phyloP scores from a whole-genome alignment of 495 filamentous ascomycete genomes.

The Aspergillus nidulans region DNA sequence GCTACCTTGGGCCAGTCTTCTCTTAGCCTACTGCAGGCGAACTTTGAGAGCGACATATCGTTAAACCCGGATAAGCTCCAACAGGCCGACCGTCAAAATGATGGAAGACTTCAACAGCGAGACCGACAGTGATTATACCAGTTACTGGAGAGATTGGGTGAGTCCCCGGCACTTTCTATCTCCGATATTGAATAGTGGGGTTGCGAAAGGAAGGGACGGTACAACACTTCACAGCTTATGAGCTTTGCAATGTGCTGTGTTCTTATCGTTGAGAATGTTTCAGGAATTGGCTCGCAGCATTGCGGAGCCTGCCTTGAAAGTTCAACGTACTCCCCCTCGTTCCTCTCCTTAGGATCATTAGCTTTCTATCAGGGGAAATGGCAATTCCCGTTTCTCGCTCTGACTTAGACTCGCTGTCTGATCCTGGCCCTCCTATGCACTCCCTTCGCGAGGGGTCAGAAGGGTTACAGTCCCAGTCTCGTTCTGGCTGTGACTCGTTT shows the following conservation, averaged over 20 bases:
- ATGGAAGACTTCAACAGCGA: constrained; percentile 98
- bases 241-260: background rate
- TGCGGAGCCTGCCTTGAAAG: background rate
- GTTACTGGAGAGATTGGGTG: constrained; percentile 99
- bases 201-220: constrained; percentile 5
- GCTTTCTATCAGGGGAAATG: background rate
- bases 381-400: background rate
- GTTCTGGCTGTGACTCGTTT: background rate
- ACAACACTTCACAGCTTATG: background rate
- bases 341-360: background rate
- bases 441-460: background rate
- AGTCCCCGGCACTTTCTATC: constrained; percentile 31
- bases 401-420: background rate
- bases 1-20: constrained; percentile 23
- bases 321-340: background rate
- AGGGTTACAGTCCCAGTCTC: background rate
- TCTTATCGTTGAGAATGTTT: background rate
- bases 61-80: constrained; percentile 9
- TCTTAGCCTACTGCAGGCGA: constrained; percentile 28
- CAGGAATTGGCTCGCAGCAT: background rate
- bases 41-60: constrained; percentile 16
- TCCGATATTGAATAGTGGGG: background rate
- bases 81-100: constrained; percentile 16
- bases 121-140: constrained; percentile 97
- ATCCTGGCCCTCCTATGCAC: background rate